These are phyloP conservation scores for Metschnikowia bowlesiae DNA, from an alignment of 805 yeast species.

Conservation along the genomic window DNA sequence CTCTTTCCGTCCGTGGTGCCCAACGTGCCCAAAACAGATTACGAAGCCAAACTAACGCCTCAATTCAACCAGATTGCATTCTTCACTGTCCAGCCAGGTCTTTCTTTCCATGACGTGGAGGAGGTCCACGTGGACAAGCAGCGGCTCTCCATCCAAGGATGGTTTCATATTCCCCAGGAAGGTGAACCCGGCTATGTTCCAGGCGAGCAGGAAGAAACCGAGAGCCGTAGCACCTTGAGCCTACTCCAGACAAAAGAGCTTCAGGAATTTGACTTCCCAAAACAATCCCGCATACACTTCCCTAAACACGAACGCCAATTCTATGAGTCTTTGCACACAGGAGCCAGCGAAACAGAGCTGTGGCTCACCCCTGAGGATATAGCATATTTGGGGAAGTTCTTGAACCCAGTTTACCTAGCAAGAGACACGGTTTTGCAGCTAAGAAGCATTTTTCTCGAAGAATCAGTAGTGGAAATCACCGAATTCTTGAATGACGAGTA, in stretches of 20 bases:
- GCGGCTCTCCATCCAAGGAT: slow-evolving; percentile 90
- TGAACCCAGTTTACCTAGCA: slow-evolving; percentile 49
- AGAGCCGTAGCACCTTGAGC: slow-evolving; percentile 70
- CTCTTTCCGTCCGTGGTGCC: slow-evolving; percentile 82
- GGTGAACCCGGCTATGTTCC: slow-evolving; percentile 84
- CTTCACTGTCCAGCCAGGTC: slow-evolving; percentile 93
- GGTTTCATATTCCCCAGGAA: slow-evolving; percentile 96
- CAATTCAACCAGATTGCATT: slow-evolving; percentile 95
- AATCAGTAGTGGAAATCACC: slow-evolving; percentile 64
- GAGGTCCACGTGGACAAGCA: slow-evolving; percentile 91
- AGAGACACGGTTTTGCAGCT: slow-evolving; percentile 35
- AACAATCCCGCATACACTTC: slow-evolving; percentile 46
- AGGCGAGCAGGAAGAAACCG: slow-evolving; percentile 79
- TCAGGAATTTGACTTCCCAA: slow-evolving; percentile 80
- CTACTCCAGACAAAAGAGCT: slow-evolving; percentile 73
- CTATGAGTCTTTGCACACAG: slow-evolving; percentile 17
- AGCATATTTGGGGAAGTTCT: slow-evolving; percentile 46
- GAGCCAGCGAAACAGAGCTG: background rate
- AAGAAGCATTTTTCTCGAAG: slow-evolving; percentile 53
- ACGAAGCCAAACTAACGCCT: slow-evolving; percentile 66
- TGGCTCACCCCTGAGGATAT: slow-evolving; percentile 36
- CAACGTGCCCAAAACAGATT: slow-evolving; percentile 85
- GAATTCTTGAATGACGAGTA: slow-evolving; percentile 57
- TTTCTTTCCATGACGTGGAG: slow-evolving; percentile 96
- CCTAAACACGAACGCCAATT: slow-evolving; percentile 35